phyloP scores from a whole-genome alignment of 2,329 filamentous ascomycete species.

The Arthrobotrys iridis region DNA sequence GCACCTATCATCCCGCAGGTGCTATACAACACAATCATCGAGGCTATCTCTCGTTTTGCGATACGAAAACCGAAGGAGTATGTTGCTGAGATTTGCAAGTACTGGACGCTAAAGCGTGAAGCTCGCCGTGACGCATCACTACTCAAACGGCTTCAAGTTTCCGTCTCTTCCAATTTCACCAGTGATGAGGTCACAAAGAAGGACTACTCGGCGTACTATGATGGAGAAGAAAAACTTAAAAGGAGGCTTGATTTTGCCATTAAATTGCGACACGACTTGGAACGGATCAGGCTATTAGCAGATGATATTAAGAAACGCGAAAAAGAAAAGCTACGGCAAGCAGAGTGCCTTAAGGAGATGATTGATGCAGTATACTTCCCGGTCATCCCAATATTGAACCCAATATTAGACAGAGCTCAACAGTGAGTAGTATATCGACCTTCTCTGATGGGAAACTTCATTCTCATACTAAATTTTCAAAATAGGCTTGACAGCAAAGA shows the following conservation, averaged over 20 bases:
- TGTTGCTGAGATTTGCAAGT: constrained; percentile 90
- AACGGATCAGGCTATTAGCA: constrained; percentile 73
- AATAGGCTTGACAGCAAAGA: constrained; percentile 71
- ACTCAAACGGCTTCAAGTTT: constrained; percentile 86
- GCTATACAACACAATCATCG: constrained; percentile 85
- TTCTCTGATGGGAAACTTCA: constrained; percentile 51
- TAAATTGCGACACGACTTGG: constrained; percentile 77
- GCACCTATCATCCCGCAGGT: constrained; percentile 92
- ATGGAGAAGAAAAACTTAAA: constrained; percentile 78
- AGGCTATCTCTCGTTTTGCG: constrained; percentile 82
- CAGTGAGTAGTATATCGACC: constrained; percentile 70
- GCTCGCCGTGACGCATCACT: constrained; percentile 89
- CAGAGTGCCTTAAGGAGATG: constrained; percentile 78
- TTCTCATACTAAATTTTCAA: constrained; percentile 27
- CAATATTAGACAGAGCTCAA: constrained; percentile 81
- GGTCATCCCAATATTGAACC: constrained; percentile 77
- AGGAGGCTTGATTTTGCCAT: constrained; percentile 90
- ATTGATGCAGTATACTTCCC: constrained; percentile 94
- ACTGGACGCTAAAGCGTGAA: constrained; percentile 97
- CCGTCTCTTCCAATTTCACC: constrained; percentile 86
- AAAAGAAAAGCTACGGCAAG: constrained; percentile 77
- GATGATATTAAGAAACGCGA: constrained; percentile 79
- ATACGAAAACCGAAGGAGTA: constrained; percentile 89
- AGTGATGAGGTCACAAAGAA: constrained; percentile 96
- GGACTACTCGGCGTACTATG: constrained; percentile 93